Evolutionary conservation across 768 basidiomycete genomes (phyloP).

Genomic region (Austroboletus eburneus): DNA sequence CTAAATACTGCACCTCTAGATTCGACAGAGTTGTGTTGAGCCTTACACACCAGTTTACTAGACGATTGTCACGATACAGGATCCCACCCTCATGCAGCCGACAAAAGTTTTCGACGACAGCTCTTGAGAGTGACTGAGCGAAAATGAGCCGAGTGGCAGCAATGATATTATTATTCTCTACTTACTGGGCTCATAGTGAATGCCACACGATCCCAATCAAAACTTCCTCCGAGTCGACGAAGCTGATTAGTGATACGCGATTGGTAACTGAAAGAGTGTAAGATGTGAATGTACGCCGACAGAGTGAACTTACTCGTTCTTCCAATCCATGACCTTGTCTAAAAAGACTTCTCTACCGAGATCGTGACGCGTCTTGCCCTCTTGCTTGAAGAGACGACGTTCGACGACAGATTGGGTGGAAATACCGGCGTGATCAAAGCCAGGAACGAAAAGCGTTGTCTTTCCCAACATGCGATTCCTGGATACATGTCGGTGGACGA

Average conservation of each 20-base stretch:
- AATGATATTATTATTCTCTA: background rate
- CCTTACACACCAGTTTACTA: constrained; percentile 97
- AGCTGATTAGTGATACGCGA: constrained; percentile 88
- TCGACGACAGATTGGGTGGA: constrained; percentile 98
- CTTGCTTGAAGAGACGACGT: constrained; percentile 79
- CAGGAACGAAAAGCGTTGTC: constrained; percentile 85
- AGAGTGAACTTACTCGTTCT: constrained; percentile 74
- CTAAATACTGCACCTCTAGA: constrained; percentile 62
- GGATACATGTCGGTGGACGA: background rate
- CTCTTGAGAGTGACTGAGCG: constrained; percentile 66
- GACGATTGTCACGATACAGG: constrained; percentile 90
- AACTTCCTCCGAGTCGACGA: constrained; percentile 83
- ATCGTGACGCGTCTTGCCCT: constrained; percentile 84
- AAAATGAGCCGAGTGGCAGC: constrained; percentile 1
- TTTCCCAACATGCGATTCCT: constrained; percentile 97
- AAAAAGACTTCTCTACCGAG: constrained; percentile 92
- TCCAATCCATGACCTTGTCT: constrained; percentile 92
- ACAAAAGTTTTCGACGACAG: constrained; percentile 91
- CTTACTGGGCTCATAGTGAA: constrained; percentile 92
- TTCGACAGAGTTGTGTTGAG: constrained; percentile 98
- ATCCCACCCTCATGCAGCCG: constrained; percentile 86
- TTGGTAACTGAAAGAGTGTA: constrained; percentile 66
- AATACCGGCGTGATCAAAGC: constrained; percentile 98
- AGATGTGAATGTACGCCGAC: background rate
- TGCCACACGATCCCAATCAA: constrained; percentile 90